These are phyloP conservation scores for Arachnopeziza araneosa DNA, from an alignment of 2,329 filamentous ascomycete genomes.

Conservation along the genomic window DNA sequence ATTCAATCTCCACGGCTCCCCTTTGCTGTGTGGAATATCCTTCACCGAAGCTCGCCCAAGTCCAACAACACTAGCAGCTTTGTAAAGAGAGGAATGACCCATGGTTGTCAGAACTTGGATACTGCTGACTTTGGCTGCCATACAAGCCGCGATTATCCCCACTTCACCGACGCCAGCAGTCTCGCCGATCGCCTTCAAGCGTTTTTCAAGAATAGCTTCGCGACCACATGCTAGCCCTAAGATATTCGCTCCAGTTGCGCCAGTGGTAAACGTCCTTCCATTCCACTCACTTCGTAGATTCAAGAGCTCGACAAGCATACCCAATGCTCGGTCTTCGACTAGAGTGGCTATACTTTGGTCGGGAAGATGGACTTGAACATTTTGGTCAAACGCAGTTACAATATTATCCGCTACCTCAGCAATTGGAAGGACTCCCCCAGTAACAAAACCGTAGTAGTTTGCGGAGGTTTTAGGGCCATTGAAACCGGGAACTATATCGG, in stretches of 20 bases:
- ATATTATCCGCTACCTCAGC: conserved; percentile 79
- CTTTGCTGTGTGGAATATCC: conserved; percentile 45
- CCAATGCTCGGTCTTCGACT: conserved; percentile 68
- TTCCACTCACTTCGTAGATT: conserved; percentile 55
- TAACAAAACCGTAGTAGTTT: conserved; percentile 82
- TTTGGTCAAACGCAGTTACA: conserved; percentile 78
- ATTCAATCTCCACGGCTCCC: conserved; percentile 65
- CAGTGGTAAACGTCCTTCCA: conserved; percentile 77
- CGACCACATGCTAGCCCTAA: conserved; percentile 64
- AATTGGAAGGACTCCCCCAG: conserved; percentile 71
- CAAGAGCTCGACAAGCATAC: conserved; percentile 64
- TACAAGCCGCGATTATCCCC: conserved; percentile 64
- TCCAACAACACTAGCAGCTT: conserved; percentile 78
- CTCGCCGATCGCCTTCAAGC: conserved; percentile 28
- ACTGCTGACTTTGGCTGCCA: conserved; percentile 54
- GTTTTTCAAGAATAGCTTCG: conserved; percentile 52
- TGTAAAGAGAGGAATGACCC: conserved; percentile 77
- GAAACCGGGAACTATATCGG: conserved; percentile 39
- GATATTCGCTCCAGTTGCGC: conserved; percentile 59
- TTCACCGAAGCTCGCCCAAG: conserved; percentile 66
- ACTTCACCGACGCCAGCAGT: conserved; percentile 55
- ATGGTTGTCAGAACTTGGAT: conserved; percentile 76
- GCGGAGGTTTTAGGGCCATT: conserved; percentile 28
- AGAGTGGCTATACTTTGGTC: conserved; percentile 68
- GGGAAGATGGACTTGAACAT: conserved; percentile 76